A percentile compares a stretch with the other conserved stretches of the same genome.
phyloP scores from a whole-genome alignment of 352 stramenopile species.

The Sclerospora graminicola region DNA sequence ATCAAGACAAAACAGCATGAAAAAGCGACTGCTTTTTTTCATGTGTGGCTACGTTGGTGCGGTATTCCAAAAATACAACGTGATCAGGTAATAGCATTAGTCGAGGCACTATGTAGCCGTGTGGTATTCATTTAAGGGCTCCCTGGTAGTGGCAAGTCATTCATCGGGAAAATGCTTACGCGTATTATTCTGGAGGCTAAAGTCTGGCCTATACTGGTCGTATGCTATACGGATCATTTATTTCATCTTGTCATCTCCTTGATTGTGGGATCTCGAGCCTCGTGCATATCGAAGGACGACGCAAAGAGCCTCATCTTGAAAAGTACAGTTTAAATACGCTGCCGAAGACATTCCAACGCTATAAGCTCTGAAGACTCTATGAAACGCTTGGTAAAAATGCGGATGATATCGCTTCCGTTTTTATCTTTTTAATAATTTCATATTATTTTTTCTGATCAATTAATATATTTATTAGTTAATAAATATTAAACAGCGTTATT shows the following conservation, averaged over 20 bases:
- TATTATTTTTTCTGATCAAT: too few species aligned
- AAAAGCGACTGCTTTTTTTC: constrained; percentile 44
- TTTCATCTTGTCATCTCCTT: constrained; percentile 78
- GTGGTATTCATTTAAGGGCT: constrained; percentile 79
- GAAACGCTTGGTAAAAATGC: constrained; percentile 21
- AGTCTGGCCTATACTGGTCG: constrained; percentile 50
- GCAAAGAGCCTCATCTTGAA: constrained; percentile 43
- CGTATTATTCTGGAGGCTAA: constrained; percentile 44
- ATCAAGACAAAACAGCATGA: constrained; percentile 35
- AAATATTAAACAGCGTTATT: too few species aligned
- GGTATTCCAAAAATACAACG: constrained; percentile 29
- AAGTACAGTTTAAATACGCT: constrained; percentile 27
- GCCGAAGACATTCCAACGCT: constrained; percentile 11
- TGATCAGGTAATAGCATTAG: constrained; percentile 53
- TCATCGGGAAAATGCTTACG: constrained; percentile 69
- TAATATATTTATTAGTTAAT: too few species aligned
- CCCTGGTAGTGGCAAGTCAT: constrained; percentile 75
- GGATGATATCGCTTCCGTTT: constrained; percentile 8
- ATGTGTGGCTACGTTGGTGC: constrained; percentile 17
- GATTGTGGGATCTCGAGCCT: constrained; percentile 35
- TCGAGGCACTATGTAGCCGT: constrained; percentile 53
- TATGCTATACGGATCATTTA: constrained; percentile 88
- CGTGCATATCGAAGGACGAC: constrained; percentile 65
- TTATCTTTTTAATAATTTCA: too few species aligned
- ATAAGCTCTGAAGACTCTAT: constrained; percentile 25